phyloP scores from a whole-genome alignment of 306 rosid genomes.

The Glycine tomentella region DNA sequence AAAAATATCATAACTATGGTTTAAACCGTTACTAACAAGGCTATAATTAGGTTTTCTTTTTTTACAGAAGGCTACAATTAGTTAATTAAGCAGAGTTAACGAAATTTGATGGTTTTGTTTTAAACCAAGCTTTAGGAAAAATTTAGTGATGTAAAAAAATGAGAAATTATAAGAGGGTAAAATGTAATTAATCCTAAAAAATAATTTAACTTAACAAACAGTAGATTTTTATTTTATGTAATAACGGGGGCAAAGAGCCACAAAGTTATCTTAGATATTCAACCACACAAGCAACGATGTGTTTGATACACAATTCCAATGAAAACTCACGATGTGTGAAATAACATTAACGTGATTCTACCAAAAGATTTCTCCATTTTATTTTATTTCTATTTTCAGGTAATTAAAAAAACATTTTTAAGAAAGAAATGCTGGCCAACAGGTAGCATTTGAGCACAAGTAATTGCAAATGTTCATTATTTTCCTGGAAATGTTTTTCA shows the following conservation, averaged over 20 bases:
- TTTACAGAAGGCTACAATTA: no score
- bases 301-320: neutral
- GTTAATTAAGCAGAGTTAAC: no score
- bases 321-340: neutral
- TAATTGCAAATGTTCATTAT: neutral
- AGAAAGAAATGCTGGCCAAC: neutral
- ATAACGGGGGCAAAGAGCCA: neutral
- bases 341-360: neutral
- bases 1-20: no score
- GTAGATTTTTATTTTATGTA: neutral
- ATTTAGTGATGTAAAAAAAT: neutral
- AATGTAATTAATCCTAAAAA: no score
- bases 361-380: neutral
- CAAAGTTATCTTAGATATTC: neutral
- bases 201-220: no score
- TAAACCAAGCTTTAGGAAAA: no score
- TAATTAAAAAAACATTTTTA: neutral
- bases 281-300: neutral
- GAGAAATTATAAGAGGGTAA: neutral
- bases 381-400: neutral
- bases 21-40: no score
- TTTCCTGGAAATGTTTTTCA: conserved; percentile 3
- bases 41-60: no score
- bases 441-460: neutral
- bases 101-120: no score